phyloP scores from a whole-genome alignment of 2,329 filamentous ascomycete genomes.

The Colletotrichum acutatum region DNA sequence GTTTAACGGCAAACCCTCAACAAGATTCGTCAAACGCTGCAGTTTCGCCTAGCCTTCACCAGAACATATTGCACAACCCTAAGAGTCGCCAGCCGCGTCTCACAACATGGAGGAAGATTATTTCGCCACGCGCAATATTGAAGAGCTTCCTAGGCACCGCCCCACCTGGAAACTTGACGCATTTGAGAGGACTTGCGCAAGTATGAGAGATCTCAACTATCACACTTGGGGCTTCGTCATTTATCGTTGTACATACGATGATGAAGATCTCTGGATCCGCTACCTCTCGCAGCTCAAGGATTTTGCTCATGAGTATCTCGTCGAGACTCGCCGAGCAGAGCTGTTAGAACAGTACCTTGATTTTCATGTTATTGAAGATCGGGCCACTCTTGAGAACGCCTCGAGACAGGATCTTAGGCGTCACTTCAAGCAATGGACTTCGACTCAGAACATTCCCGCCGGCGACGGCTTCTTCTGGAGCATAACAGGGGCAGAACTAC shows the following conservation, averaged over 20 bases:
- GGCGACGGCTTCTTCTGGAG: too few relatives aligned
- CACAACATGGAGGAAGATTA: not conserved
- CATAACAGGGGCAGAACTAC: not conserved
- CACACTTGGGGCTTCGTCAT: conserved; percentile 37
- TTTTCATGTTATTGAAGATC: too few relatives aligned
- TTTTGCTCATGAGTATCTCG: not conserved
- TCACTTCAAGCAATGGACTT: too few relatives aligned
- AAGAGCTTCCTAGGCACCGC: not conserved
- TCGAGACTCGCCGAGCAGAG: not conserved
- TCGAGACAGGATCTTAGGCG: too few relatives aligned
- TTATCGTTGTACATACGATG: conserved; percentile 36
- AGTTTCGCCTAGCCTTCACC: too few relatives aligned
- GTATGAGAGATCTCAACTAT: conserved; percentile 7
- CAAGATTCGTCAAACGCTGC: too few relatives aligned
- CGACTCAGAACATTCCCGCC: too few relatives aligned
- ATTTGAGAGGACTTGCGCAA: not conserved
- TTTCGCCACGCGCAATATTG: not conserved
- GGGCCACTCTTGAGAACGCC: too few relatives aligned
- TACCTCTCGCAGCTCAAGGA: conserved; percentile 7
- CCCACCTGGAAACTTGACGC: not conserved
- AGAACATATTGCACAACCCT: too few relatives aligned
- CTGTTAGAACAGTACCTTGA: conserved; percentile 19
- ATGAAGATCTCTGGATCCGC: conserved; percentile 31
- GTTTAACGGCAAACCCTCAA: too few relatives aligned
- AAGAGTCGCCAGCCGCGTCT: too few relatives aligned